Percentiles rank a stretch among this genome's conserved stretches.
Conservation (phyloP, 2,329 filamentous ascomycete genomes). For the Alternaria panax region DNA sequence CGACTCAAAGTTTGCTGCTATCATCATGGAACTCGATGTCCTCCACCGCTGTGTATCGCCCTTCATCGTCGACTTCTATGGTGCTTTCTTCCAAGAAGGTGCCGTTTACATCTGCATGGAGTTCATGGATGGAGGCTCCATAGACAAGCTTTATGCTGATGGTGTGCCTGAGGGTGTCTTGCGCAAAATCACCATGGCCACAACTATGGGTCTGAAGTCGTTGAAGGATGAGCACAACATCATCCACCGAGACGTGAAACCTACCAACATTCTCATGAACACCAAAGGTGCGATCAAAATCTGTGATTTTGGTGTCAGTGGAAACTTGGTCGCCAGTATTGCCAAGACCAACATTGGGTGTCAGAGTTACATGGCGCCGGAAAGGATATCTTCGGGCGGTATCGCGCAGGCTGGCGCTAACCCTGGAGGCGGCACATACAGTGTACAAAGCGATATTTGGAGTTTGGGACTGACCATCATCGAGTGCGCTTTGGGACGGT, state of each 20-base stretch:
- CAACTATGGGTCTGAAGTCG: conserved; percentile 87
- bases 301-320: conserved; percentile 96
- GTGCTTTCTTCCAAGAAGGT: conserved; percentile 97
- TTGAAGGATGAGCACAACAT: conserved; percentile 99
- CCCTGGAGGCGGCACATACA: conserved; percentile 83
- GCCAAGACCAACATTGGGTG: conserved; percentile 99
- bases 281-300: conserved; percentile 93
- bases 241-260: conserved; percentile 98
- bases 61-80: conserved; percentile 98
- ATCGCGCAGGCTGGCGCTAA: conserved; percentile 74
- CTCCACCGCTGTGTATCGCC: conserved; percentile 93
- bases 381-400: conserved; percentile 88
- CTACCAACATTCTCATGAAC: conserved; percentile 97
- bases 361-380: conserved; percentile 98
- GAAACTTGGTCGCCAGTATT: conserved; percentile 95
- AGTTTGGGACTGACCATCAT: conserved; percentile 93
- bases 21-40: conserved; percentile 97
- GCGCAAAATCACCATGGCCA: conserved; percentile 87
- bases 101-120: conserved; percentile 99
- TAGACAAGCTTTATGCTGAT: conserved; percentile 92
- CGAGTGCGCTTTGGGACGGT: conserved; percentile 91
- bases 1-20: conserved; percentile 94
- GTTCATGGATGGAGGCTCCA: conserved; percentile 97
- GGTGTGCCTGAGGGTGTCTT: conserved; percentile 89
- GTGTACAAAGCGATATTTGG: conserved; percentile 98